A percentile compares a stretch with the other conserved stretches of the same genome.
phyloP scores from a whole-genome alignment of 1,139 yeast species.

The Meyerozyma smithsonii region DNA sequence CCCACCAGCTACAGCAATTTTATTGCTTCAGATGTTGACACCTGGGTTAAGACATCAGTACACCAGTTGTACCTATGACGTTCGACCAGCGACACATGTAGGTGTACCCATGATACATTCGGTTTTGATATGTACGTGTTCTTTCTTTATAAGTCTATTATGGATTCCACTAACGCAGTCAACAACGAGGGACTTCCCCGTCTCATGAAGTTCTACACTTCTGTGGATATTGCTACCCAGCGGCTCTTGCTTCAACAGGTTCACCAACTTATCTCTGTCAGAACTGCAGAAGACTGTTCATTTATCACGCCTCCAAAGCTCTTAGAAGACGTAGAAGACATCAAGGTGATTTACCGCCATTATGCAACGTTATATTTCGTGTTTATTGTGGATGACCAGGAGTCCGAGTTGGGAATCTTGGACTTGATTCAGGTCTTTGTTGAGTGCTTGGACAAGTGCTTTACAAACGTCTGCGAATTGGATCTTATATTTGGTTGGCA shows the following conservation, averaged over 20 bases:
- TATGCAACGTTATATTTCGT: slow-evolving; percentile 94
- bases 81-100: background rate
- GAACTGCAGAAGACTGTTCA: slow-evolving; percentile 73
- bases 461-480: slow-evolving; percentile 89
- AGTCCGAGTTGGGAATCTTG: slow-evolving; percentile 86
- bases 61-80: background rate
- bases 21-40: too few species aligned
- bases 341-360: slow-evolving; percentile 87
- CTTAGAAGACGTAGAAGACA: slow-evolving; percentile 67
- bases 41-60: background rate
- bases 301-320: slow-evolving; percentile 78
- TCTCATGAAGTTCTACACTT: slow-evolving; percentile 86
- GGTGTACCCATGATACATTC: slow-evolving; percentile 71
- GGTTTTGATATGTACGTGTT: slow-evolving; percentile 70
- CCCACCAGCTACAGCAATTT: too few species aligned
- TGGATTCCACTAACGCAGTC: slow-evolving; percentile 41
- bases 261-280: slow-evolving; percentile 59
- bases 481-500: slow-evolving; percentile 98
- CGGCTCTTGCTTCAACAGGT: slow-evolving; percentile 70
- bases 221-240: slow-evolving; percentile 77
- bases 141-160: background rate
- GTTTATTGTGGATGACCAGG: slow-evolving; percentile 93
- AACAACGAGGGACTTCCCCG: slow-evolving; percentile 93
- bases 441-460: slow-evolving; percentile 88
- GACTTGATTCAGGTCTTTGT: slow-evolving; percentile 97